Percentiles rank a stretch among this genome's conserved stretches.
Evolutionary conservation across 1,139 yeast species (phyloP).

Genomic region (Scheffersomyces segobiensis): DNA sequence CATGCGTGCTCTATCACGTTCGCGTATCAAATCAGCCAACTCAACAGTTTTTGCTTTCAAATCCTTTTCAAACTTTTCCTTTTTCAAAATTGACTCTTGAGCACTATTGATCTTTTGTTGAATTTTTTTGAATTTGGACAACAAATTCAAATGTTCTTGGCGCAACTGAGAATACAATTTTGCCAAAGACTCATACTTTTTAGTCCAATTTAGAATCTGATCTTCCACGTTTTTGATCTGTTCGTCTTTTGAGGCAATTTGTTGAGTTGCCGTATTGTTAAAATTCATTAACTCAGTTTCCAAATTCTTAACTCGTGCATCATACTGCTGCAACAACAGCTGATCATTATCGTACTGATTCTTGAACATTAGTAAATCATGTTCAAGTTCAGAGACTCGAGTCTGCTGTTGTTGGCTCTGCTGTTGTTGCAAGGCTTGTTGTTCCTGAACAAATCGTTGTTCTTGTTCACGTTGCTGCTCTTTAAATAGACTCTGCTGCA

Average conservation of each 20-base stretch:
- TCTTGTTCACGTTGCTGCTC: constrained; percentile 75
- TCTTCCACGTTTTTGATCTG: constrained; percentile 69
- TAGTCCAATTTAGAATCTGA: constrained; percentile 77
- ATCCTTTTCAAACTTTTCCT: constrained; percentile 82
- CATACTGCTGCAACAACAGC: constrained; percentile 81
- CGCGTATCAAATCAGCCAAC: constrained; percentile 84
- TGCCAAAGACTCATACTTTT: constrained; percentile 87
- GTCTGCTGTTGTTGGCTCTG: constrained; percentile 78
- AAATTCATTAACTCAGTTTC: constrained; percentile 71
- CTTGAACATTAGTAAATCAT: constrained; percentile 72
- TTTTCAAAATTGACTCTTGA: constrained; percentile 84
- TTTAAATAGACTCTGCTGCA: constrained; percentile 64
- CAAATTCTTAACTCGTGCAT: constrained; percentile 77
- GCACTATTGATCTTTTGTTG: constrained; percentile 93
- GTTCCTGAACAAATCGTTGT: constrained; percentile 44
- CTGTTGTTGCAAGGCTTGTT: constrained; percentile 68
- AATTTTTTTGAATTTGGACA: constrained; percentile 77
- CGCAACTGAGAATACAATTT: constrained; percentile 88
- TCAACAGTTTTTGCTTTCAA: constrained; percentile 84
- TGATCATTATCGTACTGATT: constrained; percentile 90
- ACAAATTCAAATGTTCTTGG: constrained; percentile 82
- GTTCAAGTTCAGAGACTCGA: constrained; percentile 77
- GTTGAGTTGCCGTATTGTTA: constrained; percentile 69
- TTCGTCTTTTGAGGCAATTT: constrained; percentile 76
- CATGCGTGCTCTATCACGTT: constrained; percentile 84